Evolutionary conservation across 108 stramenopile species (phyloP).

Genomic region (Fistulifera solaris): DNA sequence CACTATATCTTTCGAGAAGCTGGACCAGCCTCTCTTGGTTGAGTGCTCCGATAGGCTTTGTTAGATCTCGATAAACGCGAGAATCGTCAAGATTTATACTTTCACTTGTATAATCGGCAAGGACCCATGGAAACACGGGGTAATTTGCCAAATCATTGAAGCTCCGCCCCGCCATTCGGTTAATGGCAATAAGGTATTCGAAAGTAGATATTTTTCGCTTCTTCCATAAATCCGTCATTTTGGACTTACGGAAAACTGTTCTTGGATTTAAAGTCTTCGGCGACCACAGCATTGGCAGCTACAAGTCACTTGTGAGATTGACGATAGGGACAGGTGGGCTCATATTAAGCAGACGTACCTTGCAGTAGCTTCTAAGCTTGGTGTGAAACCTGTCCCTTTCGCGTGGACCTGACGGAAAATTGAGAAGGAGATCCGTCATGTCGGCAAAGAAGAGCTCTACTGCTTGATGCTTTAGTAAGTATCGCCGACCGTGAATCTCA

Average conservation of each 20-base stretch:
- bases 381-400: slow-evolving; percentile 71
- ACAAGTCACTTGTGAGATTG: neutral
- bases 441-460: slow-evolving; percentile 89
- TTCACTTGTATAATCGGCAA: slow-evolving; percentile 77
- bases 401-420: slow-evolving; percentile 61
- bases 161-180: slow-evolving; percentile 88
- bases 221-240: slow-evolving; percentile 64
- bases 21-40: slow-evolving; percentile 61
- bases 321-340: neutral
- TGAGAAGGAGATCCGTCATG: slow-evolving; percentile 77
- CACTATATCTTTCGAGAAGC: slow-evolving; percentile 63
- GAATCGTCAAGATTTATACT: slow-evolving; percentile 73
- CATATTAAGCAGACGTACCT: slow-evolving; percentile 22
- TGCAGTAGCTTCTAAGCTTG: slow-evolving; percentile 69
- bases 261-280: slow-evolving; percentile 71
- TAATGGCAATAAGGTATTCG: slow-evolving; percentile 78
- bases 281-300: slow-evolving; percentile 66
- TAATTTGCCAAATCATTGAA: slow-evolving; percentile 94
- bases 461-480: slow-evolving; percentile 82
- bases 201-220: slow-evolving; percentile 70
- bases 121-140: slow-evolving; percentile 96
- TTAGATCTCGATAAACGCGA: slow-evolving; percentile 77
- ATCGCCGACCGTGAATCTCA: slow-evolving; percentile 83
- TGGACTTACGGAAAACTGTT: slow-evolving; percentile 58
- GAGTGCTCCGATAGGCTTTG: slow-evolving; percentile 91